Percentiles rank a stretch among this genome's conserved stretches.
Evolutionary conservation across 2,329 filamentous ascomycete species (phyloP).

Genomic region (Fusarium cyanostomum): DNA sequence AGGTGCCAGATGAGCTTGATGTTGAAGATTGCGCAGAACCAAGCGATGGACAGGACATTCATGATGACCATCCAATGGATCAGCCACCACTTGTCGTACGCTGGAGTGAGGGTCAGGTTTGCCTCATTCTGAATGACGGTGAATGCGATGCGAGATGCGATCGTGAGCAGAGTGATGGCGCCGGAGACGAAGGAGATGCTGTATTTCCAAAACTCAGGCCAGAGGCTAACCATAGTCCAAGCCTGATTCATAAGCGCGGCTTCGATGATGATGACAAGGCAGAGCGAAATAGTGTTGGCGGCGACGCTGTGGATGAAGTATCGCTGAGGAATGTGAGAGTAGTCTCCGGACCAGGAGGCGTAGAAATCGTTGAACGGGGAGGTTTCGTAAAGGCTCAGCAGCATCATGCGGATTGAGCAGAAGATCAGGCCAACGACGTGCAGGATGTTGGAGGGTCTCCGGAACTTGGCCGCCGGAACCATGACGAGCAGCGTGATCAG

Average conservation of each 20-base stretch:
- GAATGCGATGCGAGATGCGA: slow-evolving; percentile 47
- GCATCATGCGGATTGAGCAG: slow-evolving; percentile 67
- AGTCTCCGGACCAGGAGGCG: slow-evolving; percentile 65
- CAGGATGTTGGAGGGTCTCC: slow-evolving; percentile 70
- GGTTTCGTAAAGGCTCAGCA: slow-evolving; percentile 68
- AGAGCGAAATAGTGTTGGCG: slow-evolving; percentile 54
- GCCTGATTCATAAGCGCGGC: slow-evolving; percentile 61
- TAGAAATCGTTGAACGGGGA: slow-evolving; percentile 71
- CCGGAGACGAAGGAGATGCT: slow-evolving; percentile 46
- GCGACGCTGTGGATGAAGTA: slow-evolving; percentile 52
- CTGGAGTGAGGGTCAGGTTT: slow-evolving; percentile 39
- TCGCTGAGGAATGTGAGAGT: slow-evolving; percentile 53
- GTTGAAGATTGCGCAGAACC: slow-evolving; percentile 67
- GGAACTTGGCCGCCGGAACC: slow-evolving; percentile 72
- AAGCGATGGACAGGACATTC: slow-evolving; percentile 56
- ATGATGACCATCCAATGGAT: slow-evolving; percentile 51
- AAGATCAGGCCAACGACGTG: slow-evolving; percentile 69
- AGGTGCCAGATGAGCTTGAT: slow-evolving; percentile 60
- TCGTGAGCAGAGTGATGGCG: slow-evolving; percentile 47
- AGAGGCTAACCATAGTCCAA: slow-evolving; percentile 62
- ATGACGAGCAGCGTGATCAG: slow-evolving; percentile 72
- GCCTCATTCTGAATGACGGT: slow-evolving; percentile 50
- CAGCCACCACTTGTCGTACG: slow-evolving; percentile 49
- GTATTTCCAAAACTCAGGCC: slow-evolving; percentile 51
- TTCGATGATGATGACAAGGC: slow-evolving; percentile 58